Evolutionary conservation across 495 filamentous ascomycete genomes (phyloP).

Genomic region (Aspergillus sparsus): DNA sequence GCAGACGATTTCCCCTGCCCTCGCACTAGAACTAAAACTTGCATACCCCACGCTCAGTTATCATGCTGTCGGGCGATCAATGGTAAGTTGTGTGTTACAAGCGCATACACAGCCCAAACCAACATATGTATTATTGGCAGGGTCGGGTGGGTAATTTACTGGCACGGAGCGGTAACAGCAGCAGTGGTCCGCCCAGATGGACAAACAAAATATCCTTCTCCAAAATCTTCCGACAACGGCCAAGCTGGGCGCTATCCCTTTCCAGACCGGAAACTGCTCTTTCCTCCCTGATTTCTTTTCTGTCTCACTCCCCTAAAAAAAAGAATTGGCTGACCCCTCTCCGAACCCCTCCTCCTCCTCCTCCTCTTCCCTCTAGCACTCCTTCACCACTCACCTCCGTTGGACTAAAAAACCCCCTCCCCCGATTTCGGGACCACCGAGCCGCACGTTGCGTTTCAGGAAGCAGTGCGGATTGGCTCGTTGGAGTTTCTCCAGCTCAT

Average conservation of each 20-base stretch:
- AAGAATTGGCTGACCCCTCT: constrained; percentile 5
- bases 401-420: constrained; percentile 7
- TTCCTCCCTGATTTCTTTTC: constrained; percentile 17
- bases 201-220: constrained; percentile 3
- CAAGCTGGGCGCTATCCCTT: constrained; percentile 29
- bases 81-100: constrained; percentile 19
- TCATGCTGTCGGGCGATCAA: constrained; percentile 26
- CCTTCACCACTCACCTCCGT: constrained; percentile 12
- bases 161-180: constrained; percentile 26
- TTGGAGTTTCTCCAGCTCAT: constrained; percentile 31
- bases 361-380: constrained; percentile 5
- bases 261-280: constrained; percentile 17
- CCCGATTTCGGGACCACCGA: constrained; percentile 39
- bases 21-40: constrained; percentile 21
- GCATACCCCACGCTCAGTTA: constrained; percentile 29
- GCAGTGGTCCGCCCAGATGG: constrained; percentile 19
- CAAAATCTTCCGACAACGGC: constrained; percentile 40
- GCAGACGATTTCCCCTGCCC: constrained; percentile 14
- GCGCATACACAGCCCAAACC: constrained; percentile 16
- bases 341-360: constrained; percentile 4
- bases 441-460: constrained; percentile 20
- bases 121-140: constrained; percentile 29
- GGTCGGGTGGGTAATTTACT: constrained; percentile 25
- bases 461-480: constrained; percentile 27
- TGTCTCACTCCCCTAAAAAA: constrained; percentile 13